These are phyloP conservation scores for Pulveroboletus sp. DNA, from an alignment of 768 basidiomycete genomes.

Conservation along the genomic window DNA sequence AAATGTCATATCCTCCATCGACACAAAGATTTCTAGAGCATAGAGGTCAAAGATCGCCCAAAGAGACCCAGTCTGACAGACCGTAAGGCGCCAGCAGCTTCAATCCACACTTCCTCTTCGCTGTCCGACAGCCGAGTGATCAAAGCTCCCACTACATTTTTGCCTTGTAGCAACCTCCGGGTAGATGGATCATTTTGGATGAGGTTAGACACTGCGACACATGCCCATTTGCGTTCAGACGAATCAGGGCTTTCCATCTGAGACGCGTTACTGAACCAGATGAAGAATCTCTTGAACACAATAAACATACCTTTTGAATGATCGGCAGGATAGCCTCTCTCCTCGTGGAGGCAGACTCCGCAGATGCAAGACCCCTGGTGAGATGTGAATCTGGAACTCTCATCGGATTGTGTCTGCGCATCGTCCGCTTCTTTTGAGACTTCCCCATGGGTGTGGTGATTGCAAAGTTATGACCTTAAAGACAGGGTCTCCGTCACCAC, in stretches of 20 bases:
- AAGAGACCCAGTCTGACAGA: constrained; percentile 30
- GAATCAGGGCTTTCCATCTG: constrained; percentile 76
- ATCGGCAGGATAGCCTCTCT: constrained; percentile 80
- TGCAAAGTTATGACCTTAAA: not conserved
- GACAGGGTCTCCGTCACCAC: not conserved
- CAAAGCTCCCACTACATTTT: constrained; percentile 82
- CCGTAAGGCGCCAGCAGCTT: constrained; percentile 87
- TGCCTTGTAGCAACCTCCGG: constrained; percentile 81
- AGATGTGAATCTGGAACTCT: constrained; percentile 92
- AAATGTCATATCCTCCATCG: constrained; percentile 93
- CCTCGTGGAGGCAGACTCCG: constrained; percentile 68
- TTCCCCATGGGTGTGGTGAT: constrained; percentile 66
- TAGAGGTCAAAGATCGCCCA: constrained; percentile 5
- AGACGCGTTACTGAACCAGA: constrained; percentile 1
- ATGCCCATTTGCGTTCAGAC: constrained; percentile 89
- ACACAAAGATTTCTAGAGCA: constrained; percentile 81
- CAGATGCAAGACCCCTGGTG: constrained; percentile 73
- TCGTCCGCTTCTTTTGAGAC: constrained; percentile 79
- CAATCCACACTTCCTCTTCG: constrained; percentile 87
- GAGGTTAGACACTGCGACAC: constrained; percentile 91
- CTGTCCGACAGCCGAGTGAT: constrained; percentile 85
- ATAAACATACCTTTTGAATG: constrained; percentile 69
- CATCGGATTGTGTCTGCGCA: constrained; percentile 90
- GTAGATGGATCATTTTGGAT: constrained; percentile 96
- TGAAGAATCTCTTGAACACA: not conserved